phyloP scores from a whole-genome alignment of 164 flowering plant species.

The grape (Vitis vinifera) region DNA sequence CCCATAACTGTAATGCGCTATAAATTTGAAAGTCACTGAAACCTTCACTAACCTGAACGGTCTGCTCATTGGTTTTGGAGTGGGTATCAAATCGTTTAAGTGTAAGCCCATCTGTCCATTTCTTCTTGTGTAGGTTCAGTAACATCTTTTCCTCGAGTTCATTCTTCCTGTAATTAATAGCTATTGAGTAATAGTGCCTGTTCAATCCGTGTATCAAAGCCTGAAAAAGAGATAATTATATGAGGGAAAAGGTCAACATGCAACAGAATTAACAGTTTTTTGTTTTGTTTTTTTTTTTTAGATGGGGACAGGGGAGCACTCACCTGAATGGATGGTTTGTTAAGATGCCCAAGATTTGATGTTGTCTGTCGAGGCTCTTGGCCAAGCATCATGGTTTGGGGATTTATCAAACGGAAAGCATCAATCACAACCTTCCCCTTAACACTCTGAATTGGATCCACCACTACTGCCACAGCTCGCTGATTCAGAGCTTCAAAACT shows the following conservation, averaged over 20 bases:
- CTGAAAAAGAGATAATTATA: constrained; percentile 31
- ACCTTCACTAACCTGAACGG: constrained; percentile 64
- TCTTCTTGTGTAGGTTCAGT: constrained; percentile 92
- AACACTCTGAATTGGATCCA: constrained; percentile 94
- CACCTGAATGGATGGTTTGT: constrained; percentile 79
- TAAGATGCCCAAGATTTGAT: constrained; percentile 87
- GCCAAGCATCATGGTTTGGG: constrained; percentile 93
- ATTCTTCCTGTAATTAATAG: constrained; percentile 95
- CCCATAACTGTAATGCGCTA: no score
- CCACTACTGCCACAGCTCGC: constrained; percentile 84
- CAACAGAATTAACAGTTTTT: background rate
- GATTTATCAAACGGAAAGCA: constrained; percentile 92
- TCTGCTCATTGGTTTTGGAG: constrained; percentile 77
- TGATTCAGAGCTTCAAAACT: constrained; percentile 93
- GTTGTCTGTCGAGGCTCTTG: constrained; percentile 98
- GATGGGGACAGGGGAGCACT: constrained; percentile 13
- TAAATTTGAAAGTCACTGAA: background rate
- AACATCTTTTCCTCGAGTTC: constrained; percentile 91
- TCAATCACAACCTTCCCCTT: constrained; percentile 98
- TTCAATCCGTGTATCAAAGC: constrained; percentile 94
- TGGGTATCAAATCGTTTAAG: constrained; percentile 66
- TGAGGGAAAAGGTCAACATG: background rate
- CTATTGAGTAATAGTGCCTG: constrained; percentile 95
- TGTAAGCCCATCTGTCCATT: constrained; percentile 95
- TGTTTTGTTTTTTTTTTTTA: no score